These are phyloP conservation scores for Entomortierella lignicola DNA, from an alignment of 192 early-diverging fungal genomes.

Conservation along the genomic window DNA sequence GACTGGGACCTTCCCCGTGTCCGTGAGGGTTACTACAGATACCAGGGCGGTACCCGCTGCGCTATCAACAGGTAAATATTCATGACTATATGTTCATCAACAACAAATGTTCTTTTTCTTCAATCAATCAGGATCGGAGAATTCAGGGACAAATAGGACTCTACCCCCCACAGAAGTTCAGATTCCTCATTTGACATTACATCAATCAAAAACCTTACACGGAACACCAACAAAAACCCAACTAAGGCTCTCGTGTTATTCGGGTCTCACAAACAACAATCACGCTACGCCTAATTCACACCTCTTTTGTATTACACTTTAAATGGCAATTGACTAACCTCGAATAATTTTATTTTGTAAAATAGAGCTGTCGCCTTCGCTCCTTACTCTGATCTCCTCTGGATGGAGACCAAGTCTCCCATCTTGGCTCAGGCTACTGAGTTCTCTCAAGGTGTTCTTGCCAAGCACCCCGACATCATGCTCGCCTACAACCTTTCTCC, in stretches of 20 bases:
- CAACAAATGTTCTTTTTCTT: background rate
- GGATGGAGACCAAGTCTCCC: constrained; percentile 99
- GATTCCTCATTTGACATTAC: constrained; percentile 11
- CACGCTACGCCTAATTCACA: background rate
- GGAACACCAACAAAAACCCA: background rate
- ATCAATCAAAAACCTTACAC: background rate
- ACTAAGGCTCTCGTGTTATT: background rate
- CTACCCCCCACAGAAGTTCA: constrained; percentile 7
- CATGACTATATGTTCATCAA: background rate
- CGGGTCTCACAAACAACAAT: background rate
- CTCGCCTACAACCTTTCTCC: constrained; percentile 97
- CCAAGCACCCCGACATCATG: constrained; percentile 83
- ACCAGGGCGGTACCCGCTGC: constrained; percentile 92
- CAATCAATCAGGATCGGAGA: background rate
- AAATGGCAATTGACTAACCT: too few species aligned
- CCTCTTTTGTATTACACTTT: background rate
- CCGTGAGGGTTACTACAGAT: constrained; percentile 97
- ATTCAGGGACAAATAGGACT: background rate
- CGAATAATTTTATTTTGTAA: too few species aligned
- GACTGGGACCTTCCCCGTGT: constrained; percentile 91
- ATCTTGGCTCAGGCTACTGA: constrained; percentile 92
- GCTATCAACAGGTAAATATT: constrained; percentile 77
- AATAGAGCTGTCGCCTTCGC: constrained; percentile 74
- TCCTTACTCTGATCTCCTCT: constrained; percentile 90
- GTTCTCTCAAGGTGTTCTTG: constrained; percentile 87